These are phyloP conservation scores for Chalaropsis ovoidea DNA, from an alignment of 2,329 filamentous ascomycete species.

Conservation along the genomic window DNA sequence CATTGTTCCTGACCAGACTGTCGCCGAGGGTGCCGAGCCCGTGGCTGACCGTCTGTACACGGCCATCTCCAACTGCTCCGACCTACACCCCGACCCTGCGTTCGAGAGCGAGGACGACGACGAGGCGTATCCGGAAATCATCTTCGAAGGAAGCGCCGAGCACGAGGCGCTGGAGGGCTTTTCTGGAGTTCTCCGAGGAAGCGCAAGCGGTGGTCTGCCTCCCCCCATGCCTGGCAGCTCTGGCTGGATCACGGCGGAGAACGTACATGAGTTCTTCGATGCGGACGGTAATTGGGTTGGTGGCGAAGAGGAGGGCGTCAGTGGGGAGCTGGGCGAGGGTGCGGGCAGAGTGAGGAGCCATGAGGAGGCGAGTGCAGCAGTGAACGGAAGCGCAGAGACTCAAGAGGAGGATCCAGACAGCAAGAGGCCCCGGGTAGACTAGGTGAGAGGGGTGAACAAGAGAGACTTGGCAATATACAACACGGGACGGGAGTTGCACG, in stretches of 20 bases:
- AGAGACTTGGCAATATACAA: background rate
- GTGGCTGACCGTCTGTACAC: conserved; percentile 46
- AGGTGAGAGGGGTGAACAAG: conserved; percentile 16
- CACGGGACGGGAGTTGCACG: background rate
- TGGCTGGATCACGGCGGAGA: conserved; percentile 86
- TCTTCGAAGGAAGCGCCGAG: conserved; percentile 45
- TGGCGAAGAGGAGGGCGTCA: conserved; percentile 41
- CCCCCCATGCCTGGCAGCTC: conserved; percentile 61
- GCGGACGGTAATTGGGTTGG: conserved; percentile 67
- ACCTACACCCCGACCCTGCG: conserved; percentile 63
- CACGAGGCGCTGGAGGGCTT: conserved; percentile 48
- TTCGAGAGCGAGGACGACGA: conserved; percentile 49
- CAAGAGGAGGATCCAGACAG: conserved; percentile 36
- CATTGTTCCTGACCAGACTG: conserved; percentile 43
- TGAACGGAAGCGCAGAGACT: conserved; percentile 38
- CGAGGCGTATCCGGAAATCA: conserved; percentile 35
- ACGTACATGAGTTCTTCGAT: conserved; percentile 75
- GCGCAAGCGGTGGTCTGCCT: conserved; percentile 44
- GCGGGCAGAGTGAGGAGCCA: conserved; percentile 48
- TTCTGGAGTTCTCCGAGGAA: conserved; percentile 44
- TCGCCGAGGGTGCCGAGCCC: conserved; percentile 27
- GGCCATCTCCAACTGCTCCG: conserved; percentile 63
- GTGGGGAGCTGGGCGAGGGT: conserved; percentile 51
- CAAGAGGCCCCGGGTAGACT: conserved; percentile 42
- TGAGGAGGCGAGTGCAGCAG: conserved; percentile 48